These are phyloP conservation scores for Pterocarpus santalinus DNA, from an alignment of 306 rosid genomes.

Conservation along the genomic window DNA sequence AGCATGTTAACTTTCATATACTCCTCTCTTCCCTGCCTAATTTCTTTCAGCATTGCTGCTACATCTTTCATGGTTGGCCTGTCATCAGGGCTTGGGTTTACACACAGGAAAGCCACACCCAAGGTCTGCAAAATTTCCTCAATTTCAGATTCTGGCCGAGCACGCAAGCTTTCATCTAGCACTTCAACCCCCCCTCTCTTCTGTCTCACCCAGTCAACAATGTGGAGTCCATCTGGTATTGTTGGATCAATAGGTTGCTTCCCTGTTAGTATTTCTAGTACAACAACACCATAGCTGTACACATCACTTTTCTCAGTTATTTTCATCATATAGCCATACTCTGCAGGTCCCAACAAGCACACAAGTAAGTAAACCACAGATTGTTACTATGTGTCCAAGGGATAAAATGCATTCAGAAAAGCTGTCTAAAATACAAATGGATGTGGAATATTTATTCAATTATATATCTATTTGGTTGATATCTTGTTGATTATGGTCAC, in stretches of 20 bases:
- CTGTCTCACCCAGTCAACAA: conserved; percentile 86
- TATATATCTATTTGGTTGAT: background rate
- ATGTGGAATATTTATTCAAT: conserved; percentile 3
- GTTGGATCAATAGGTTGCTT: conserved; percentile 94
- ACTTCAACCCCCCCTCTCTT: conserved; percentile 63
- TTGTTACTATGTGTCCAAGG: conserved; percentile 8
- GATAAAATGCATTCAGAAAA: background rate
- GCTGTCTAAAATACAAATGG: background rate
- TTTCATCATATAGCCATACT: conserved; percentile 91
- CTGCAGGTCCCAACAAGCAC: conserved; percentile 51
- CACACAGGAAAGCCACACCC: conserved; percentile 90
- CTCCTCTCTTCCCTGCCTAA: conserved; percentile 67
- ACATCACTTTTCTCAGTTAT: conserved; percentile 95
- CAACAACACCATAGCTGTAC: conserved; percentile 86
- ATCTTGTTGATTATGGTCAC: background rate
- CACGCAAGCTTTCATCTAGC: conserved; percentile 62
- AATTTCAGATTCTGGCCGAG: conserved; percentile 67
- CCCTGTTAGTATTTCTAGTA: conserved; percentile 81
- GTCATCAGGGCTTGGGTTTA: conserved; percentile 72
- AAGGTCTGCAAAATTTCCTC: conserved; percentile 80
- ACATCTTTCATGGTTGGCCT: conserved; percentile 92
- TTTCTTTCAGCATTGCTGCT: conserved; percentile 82
- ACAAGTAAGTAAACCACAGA: background rate
- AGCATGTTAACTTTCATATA: conserved; percentile 64
- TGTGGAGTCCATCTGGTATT: conserved; percentile 86